A percentile compares a stretch with the other conserved stretches of the same genome.
Conservation (phyloP, 2,329 filamentous ascomycete genomes). For the Sporothrix curviconia region DNA sequence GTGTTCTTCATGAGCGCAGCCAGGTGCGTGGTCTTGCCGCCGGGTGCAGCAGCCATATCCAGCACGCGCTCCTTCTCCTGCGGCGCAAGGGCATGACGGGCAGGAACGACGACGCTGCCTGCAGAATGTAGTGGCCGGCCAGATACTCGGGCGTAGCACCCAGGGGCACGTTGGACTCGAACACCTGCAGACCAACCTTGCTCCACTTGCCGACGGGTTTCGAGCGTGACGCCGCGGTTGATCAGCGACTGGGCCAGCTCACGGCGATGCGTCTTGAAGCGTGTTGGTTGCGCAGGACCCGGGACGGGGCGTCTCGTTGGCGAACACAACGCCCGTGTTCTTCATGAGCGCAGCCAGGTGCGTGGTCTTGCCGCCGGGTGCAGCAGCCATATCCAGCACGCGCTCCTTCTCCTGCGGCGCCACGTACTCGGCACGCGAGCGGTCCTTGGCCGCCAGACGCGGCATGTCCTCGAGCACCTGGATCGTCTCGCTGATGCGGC, state of each 20-base stretch:
- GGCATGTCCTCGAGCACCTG: slow-evolving; percentile 85
- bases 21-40: slow-evolving; percentile 93
- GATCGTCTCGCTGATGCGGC: slow-evolving; percentile 86
- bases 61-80: slow-evolving; percentile 88
- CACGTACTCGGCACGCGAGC: slow-evolving; percentile 83
- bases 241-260: slow-evolving; percentile 90
- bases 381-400: slow-evolving; percentile 98
- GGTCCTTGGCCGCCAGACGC: slow-evolving; percentile 69
- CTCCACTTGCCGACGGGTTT: slow-evolving; percentile 98
- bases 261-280: slow-evolving; percentile 63
- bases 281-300: slow-evolving; percentile 96
- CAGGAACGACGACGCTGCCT: slow-evolving; percentile 92
- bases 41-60: slow-evolving; percentile 90
- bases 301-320: slow-evolving; percentile 86
- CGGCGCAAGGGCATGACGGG: slow-evolving; percentile 93
- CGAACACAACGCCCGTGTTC: slow-evolving; percentile 97
- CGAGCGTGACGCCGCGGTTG: slow-evolving; percentile 90
- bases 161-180: slow-evolving; percentile 77
- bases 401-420: slow-evolving; percentile 80
- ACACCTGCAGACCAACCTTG: slow-evolving; percentile 94
- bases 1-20: slow-evolving; percentile 98
- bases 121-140: slow-evolving; percentile 94
- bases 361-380: slow-evolving; percentile 91
- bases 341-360: slow-evolving; percentile 87
- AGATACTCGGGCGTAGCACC: slow-evolving; percentile 97